Base-by-base conservation (phyloP, 2,329 filamentous ascomycete genomes). In the Fusarium citri region DNA sequence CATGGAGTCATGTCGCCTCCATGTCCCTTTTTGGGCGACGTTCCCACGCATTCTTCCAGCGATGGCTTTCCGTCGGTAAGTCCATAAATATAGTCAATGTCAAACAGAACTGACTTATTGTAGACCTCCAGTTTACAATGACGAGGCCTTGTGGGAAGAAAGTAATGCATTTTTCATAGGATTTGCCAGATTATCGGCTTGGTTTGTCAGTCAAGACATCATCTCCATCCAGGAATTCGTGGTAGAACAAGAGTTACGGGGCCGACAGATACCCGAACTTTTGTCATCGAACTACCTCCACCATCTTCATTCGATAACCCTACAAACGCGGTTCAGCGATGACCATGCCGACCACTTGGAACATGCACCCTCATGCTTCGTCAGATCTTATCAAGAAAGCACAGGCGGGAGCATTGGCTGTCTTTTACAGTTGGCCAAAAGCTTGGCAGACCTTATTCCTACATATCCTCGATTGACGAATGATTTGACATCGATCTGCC, bases 201-300 rank as follows among this genome's bases (percentile, higher is more conserved):
- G 82, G 64, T 85, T 89, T 62, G 77, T 89, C 55, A 74, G 79
- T 16, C 77, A 88, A 64, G 88, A 91, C 72, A 59, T 63, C 41
- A 46, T 64, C 14, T 66, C 55, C 11, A 28, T 77, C 10, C 66
- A 67, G 41, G 72, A 75, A 16, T 63, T 67, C 18, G 56, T 40
- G 25, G 55, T 48, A n/a, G 42, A 55, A 3, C 64, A 66, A 26
- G 42, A 51, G 26, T 51, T 34, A 26, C 59, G 64, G 37, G 64
- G 64, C 26, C 69, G 70, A 15, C 59, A 58, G 6, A 15, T 45
- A n/a, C 73, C 75, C n/a, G 72, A 73, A 9, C 57, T 80, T 23
- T 71, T 76, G 26, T 74, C 74, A 20, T 63, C 68, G 2, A 60
- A 59, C 22, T 89, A 86, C 60, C 77, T 90, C 14, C 72, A 80